Evolutionary conservation across 225 moss, liverwort and hornwort species (phyloP).

Genomic region (Climacium dendroides): DNA sequence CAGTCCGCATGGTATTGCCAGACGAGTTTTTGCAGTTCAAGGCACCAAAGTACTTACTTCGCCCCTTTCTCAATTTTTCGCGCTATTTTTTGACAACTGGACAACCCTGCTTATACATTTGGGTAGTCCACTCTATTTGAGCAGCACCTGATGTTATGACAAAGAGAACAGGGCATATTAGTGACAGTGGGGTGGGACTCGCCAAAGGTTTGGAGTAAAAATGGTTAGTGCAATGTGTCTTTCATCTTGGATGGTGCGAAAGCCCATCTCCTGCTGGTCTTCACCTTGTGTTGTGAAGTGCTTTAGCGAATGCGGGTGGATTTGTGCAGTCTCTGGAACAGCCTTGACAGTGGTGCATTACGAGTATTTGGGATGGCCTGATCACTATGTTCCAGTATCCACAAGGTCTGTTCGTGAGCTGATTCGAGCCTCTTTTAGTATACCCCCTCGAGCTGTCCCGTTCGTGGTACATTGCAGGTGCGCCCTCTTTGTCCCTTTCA

Average conservation of each 20-base stretch:
- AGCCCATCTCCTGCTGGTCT: not conserved
- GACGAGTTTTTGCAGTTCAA: not conserved
- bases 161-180: not conserved
- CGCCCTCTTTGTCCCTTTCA: not conserved
- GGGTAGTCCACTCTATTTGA: not conserved
- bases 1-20: not conserved
- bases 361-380: not conserved
- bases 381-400: not conserved
- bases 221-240: not conserved
- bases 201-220: not conserved
- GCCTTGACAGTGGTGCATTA: not conserved
- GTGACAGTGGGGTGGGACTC: not conserved
- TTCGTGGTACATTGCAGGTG: slow-evolving; percentile 87
- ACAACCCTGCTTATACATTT: not conserved
- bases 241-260: not conserved
- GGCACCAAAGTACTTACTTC: not conserved
- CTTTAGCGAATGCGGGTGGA: not conserved
- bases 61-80: not conserved
- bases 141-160: not conserved
- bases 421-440: not conserved
- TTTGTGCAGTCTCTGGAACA: slow-evolving; percentile 33
- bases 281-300: not conserved
- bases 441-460: slow-evolving; percentile 40
- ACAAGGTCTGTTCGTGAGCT: not conserved
- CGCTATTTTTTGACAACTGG: not conserved